A percentile compares a stretch with the other conserved stretches of the same genome.
Conservation (phyloP, 768 basidiomycete species). For the Trametes meyenii region DNA sequence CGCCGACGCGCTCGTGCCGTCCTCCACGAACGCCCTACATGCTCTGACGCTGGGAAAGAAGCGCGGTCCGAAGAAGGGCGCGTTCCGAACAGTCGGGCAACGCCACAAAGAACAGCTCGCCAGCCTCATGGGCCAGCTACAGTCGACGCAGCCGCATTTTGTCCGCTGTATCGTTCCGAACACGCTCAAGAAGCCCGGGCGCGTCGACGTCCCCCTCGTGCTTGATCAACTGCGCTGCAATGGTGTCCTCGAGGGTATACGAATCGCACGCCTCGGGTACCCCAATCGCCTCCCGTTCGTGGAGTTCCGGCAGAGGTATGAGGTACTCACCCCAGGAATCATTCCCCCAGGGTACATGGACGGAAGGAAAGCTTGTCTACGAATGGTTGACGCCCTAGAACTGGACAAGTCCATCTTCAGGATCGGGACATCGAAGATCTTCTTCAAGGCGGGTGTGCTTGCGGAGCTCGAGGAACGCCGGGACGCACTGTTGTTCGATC, state of each 20-base stretch:
- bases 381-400: conserved; percentile 88
- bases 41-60: conserved; percentile 55
- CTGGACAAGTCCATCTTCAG: conserved; percentile 84
- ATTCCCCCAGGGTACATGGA: conserved; percentile 98
- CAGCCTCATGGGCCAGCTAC: conserved; percentile 88
- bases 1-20: conserved; percentile 46
- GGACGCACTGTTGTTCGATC: conserved; percentile 83
- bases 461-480: conserved; percentile 94
- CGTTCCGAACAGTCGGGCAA: conserved; percentile 94
- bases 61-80: conserved; percentile 87
- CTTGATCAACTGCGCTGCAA: conserved; percentile 97
- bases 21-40: conserved; percentile 40
- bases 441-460: conserved; percentile 97
- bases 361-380: conserved; percentile 88
- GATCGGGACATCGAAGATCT: conserved; percentile 96
- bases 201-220: conserved; percentile 91
- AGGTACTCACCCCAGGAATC: conserved; percentile 91
- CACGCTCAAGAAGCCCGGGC: conserved; percentile 83
- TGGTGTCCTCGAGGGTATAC: conserved; percentile 98
- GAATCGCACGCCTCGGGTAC: conserved; percentile 95
- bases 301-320: conserved; percentile 97
- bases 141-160: conserved; percentile 96
- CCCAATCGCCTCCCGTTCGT: conserved; percentile 96
- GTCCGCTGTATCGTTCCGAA: conserved; percentile 99
- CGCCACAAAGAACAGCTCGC: conserved; percentile 94